Percentiles rank a stretch among this genome's conserved stretches.
phyloP scores from a whole-genome alignment of 805 yeast species.

The Dipodascus geniculatus region DNA sequence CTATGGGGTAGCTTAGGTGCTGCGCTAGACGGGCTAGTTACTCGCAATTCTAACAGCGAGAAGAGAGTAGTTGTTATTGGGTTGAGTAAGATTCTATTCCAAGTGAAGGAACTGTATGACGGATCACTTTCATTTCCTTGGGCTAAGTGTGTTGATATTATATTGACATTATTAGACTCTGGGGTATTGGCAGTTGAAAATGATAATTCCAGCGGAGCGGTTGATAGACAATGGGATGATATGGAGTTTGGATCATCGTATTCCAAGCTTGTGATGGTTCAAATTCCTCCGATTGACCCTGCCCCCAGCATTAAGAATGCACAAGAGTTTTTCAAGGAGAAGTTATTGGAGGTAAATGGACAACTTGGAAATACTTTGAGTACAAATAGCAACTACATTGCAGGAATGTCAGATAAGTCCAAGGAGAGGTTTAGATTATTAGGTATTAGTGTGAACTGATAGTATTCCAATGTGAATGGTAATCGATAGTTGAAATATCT shows the following conservation, averaged over 20 bases:
- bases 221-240: constrained; percentile 46
- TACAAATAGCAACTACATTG: constrained; percentile 8
- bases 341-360: constrained; percentile 11
- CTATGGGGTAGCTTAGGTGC: constrained; percentile 25
- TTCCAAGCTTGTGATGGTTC: constrained; percentile 58
- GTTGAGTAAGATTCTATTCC: constrained; percentile 33
- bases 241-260: constrained; percentile 79
- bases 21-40: constrained; percentile 24
- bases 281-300: constrained; percentile 59
- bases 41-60: constrained; percentile 30
- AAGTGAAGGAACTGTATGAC: constrained; percentile 26
- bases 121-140: constrained; percentile 34
- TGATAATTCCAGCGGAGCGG: constrained; percentile 9
- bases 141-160: constrained; percentile 31
- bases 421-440: constrained; percentile 9
- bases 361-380: constrained; percentile 7
- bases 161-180: constrained; percentile 34
- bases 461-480: no score
- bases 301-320: constrained; percentile 34
- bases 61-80: constrained; percentile 40
- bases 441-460: constrained; percentile 7
- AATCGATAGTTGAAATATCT: no score
- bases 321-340: constrained; percentile 16
- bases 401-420: constrained; percentile 10
- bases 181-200: constrained; percentile 26